Percentiles rank a stretch among this genome's conserved stretches.
Conservation (phyloP, 2,329 filamentous ascomycete genomes). For the Gremmenia infestans region DNA sequence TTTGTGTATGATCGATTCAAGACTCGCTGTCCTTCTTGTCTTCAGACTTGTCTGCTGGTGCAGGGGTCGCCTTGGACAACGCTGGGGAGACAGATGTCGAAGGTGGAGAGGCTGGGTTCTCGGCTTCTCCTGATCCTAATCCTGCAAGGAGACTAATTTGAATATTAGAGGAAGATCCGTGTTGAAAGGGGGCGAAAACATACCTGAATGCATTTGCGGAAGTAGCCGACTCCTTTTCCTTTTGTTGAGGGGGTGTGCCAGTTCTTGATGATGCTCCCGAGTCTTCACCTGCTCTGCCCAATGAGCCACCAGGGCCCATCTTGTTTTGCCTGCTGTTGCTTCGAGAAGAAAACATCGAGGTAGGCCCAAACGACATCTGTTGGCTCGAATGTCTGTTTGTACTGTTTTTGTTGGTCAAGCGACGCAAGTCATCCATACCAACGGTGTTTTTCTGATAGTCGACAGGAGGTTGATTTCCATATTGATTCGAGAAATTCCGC, state of each 20-base stretch:
- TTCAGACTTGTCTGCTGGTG: constrained; percentile 36
- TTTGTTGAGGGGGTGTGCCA: constrained; percentile 75
- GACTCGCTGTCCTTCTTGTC: constrained; percentile 48
- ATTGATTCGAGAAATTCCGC: constrained; percentile 72
- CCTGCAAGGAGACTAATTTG: constrained; percentile 45
- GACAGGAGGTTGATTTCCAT: constrained; percentile 64
- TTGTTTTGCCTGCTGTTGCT: constrained; percentile 78
- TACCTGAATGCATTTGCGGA: constrained; percentile 94
- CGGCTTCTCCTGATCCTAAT: constrained; percentile 46
- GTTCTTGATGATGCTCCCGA: constrained; percentile 85
- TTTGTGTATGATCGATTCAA: constrained; percentile 31
- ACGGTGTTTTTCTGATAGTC: constrained; percentile 75
- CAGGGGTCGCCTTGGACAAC: constrained; percentile 56
- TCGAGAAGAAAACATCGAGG: constrained; percentile 81
- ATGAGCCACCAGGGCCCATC: constrained; percentile 68
- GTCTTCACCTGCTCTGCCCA: constrained; percentile 73
- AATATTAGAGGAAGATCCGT: constrained; percentile 23
- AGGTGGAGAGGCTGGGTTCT: constrained; percentile 64
- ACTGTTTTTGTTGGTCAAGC: constrained; percentile 60
- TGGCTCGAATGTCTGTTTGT: constrained; percentile 56
- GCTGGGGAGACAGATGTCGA: constrained; percentile 63
- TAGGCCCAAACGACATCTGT: constrained; percentile 67
- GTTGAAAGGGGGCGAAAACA: constrained; percentile 32
- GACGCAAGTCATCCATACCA: constrained; percentile 84
- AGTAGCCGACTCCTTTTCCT: constrained; percentile 56